Evolutionary conservation across 192 early-diverging fungal genomes (phyloP), one percentile per base, ranked within the genome.

Genomic region (Coemansia sp.): DNA sequence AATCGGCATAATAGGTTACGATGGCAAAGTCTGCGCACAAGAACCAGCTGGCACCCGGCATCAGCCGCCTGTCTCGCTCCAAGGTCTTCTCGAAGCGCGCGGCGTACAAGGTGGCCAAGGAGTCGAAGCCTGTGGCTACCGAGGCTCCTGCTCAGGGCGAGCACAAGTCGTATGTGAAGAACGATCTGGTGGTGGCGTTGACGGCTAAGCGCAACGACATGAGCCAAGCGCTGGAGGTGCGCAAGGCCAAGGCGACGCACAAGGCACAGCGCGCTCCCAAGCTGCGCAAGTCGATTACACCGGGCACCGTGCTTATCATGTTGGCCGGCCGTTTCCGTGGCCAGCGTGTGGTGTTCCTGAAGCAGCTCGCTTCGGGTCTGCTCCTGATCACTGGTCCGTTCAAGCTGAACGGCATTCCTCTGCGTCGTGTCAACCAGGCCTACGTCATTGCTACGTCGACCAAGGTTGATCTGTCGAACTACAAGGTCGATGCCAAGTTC

Each of bases 381-480:
- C 85, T 99, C 57, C 87, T 99, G 65, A 92, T 99, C 63, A 93
- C 95, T 62, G 97, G 97, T 47, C 97, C 97, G 62, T 94, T 92
- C 90, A 93, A 93, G 87, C 77, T 96, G 85, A 99, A 99, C 90
- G 97, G 97, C 72, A 93, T 99, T 60, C 97, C 97, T 41, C 85
- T 99, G 63, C 87, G 92, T 65, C 92, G 97, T 55, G 94, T 99
- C 76, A 94, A 97, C 92, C 95, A 97, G 88, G 94, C 96, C 67
- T 99, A 96, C 85, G 97, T 94, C 71, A 91, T 98, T 81, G 96
- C 96, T 73, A 99, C 96, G 75, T 98, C 97, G 72, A 98, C 97
- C 88, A 98, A 96, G 88, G 73, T 99, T 59, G 94, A 99, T 73
- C 56, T 99, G 58, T 84, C 88, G 63, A 82, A 81, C 65, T 85